Conservation (phyloP, 1,284 basidiomycete species). For the Mycosarcoma mackinlayi region DNA sequence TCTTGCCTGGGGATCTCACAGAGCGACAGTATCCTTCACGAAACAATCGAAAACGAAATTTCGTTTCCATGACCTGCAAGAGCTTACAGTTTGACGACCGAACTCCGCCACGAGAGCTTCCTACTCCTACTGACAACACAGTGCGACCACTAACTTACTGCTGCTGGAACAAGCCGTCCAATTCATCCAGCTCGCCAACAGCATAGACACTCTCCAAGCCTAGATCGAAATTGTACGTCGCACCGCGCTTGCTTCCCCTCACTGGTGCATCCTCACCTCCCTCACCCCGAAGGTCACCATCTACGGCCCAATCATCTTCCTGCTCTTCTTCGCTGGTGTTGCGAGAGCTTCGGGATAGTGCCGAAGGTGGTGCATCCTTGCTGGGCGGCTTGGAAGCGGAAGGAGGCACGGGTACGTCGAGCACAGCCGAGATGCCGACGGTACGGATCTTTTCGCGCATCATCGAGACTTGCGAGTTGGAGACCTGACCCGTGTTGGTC, state of each 20-base stretch:
- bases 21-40: too few relatives aligned
- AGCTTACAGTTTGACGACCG: too few relatives aligned
- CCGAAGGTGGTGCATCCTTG: constrained; percentile 34
- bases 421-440: constrained; percentile 77
- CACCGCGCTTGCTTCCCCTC: constrained; percentile 55
- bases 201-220: constrained; percentile 68
- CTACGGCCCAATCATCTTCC: constrained; percentile 36
- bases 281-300: constrained; percentile 24
- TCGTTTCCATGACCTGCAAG: too few relatives aligned
- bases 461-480: constrained; percentile 77
- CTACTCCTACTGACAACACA: too few relatives aligned
- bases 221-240: constrained; percentile 69
- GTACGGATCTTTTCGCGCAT: constrained; percentile 79
- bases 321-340: neutral
- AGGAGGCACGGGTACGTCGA: constrained; percentile 54
- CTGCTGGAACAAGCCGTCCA: constrained; percentile 47
- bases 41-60: too few relatives aligned
- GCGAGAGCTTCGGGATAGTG: constrained; percentile 17
- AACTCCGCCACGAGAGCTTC: too few relatives aligned
- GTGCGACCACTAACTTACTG: neutral
- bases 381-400: constrained; percentile 30
- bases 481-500: constrained; percentile 82
- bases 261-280: constrained; percentile 1
- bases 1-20: too few relatives aligned
- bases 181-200: constrained; percentile 53